Evolutionary conservation across 164 flowering plant genomes (phyloP).

Genomic region (Kalanchoe fedtschenkoi): DNA sequence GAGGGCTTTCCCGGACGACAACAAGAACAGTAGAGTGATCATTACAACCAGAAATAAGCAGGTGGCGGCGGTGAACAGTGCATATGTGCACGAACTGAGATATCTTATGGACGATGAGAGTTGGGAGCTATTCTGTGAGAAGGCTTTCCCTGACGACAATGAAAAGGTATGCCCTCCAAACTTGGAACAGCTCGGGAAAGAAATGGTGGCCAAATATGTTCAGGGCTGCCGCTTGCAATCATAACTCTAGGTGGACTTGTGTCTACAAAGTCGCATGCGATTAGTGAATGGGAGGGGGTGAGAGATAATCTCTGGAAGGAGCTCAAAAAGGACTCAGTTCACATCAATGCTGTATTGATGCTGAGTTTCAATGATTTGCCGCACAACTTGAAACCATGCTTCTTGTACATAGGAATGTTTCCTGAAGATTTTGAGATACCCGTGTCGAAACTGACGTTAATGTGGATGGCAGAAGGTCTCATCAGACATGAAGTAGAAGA

Average conservation of each 20-base stretch:
- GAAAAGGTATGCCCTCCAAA: constrained; percentile 11
- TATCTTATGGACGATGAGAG: not conserved
- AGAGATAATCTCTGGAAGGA: constrained; percentile 9
- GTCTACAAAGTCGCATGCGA: constrained; percentile 6
- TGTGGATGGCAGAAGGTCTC: too few relatives aligned
- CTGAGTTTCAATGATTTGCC: constrained; percentile 5
- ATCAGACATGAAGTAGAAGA: too few relatives aligned
- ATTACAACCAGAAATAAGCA: constrained; percentile 10
- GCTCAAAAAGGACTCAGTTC: constrained; percentile 4
- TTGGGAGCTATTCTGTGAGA: constrained; percentile 5
- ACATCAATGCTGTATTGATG: not conserved
- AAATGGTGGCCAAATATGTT: constrained; percentile 12
- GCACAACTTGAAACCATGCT: not conserved
- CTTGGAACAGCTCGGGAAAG: not conserved
- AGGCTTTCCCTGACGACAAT: not conserved
- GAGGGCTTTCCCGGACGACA: constrained; percentile 3
- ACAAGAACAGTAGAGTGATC: constrained; percentile 7
- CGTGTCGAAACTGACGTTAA: too few relatives aligned
- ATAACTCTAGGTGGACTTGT: constrained; percentile 15
- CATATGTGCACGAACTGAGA: not conserved
- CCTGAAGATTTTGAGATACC: too few relatives aligned
- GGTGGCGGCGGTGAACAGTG: not conserved
- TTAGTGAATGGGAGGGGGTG: constrained; percentile 14
- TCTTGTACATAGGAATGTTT: not conserved
- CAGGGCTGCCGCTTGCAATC: constrained; percentile 20